Conservation (phyloP, 441 rosid species). For the Geranium incanum region DNA sequence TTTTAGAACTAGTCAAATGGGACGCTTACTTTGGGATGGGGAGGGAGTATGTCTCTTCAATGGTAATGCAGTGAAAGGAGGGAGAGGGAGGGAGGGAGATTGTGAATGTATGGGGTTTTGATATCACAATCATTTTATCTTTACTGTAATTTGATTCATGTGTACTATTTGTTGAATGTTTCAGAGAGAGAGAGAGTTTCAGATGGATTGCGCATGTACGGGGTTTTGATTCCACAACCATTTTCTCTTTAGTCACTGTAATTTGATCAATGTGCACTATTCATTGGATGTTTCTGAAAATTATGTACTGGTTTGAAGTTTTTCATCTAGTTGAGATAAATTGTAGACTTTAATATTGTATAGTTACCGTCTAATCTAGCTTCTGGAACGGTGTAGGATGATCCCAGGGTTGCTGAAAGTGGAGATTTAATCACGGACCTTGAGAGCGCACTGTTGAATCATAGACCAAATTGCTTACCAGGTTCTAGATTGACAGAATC, state of each 20-base stretch:
- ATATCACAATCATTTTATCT: too few species aligned
- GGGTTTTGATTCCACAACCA: not conserved
- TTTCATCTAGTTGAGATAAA: not conserved
- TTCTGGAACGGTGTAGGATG: conserved; percentile 36
- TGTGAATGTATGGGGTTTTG: not conserved
- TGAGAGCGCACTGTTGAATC: conserved; percentile 67
- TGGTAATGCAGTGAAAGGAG: not conserved
- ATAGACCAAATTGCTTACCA: conserved; percentile 45
- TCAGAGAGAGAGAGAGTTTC: not conserved
- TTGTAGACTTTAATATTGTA: conserved; percentile 8
- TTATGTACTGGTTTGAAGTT: not conserved
- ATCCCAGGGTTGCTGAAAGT: conserved; percentile 27
- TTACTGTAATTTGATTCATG: too few species aligned
- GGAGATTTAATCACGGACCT: conserved; percentile 70
- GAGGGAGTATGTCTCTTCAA: not conserved
- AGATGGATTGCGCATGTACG: not conserved
- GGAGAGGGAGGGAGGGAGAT: not conserved
- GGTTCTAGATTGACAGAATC: conserved; percentile 48
- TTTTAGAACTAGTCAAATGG: not conserved
- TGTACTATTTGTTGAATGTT: too few species aligned
- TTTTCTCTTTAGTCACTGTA: not conserved
- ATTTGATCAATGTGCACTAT: not conserved
- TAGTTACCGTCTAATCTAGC: conserved; percentile 7
- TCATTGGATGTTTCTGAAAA: not conserved
- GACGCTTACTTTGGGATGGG: not conserved